Base-by-base conservation (phyloP, 352 stramenopile species). In the Phytophthora melonis region DNA sequence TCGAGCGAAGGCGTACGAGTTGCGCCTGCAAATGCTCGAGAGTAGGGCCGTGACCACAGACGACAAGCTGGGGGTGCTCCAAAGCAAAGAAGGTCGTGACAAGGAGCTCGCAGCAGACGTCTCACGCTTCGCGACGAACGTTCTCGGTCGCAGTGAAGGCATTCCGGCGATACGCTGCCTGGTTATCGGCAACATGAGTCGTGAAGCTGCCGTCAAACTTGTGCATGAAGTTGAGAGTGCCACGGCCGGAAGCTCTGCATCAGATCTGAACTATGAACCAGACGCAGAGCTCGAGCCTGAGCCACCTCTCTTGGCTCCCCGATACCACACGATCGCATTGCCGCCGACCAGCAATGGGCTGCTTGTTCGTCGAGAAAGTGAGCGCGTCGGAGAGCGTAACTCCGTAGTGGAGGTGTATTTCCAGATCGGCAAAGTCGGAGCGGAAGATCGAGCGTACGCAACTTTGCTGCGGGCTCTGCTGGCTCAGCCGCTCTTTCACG, bases 401-500 rank as follows among this genome's bases (percentile, higher is more conserved):
- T 93, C 84, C 56, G 79, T 91, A 11, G 86, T 96, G 10, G 89
- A 95, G 39, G 77, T 93, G 32, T 96, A 97, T 63, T 96, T 93
- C 76, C 91, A 97, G 69, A 79, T 97, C 11, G 89, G 89, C 25
- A 77, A 83, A 36, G 72, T 86, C 43, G 65, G 59, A 19, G 77
- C 81, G 23, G 63, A 78, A 58, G 76, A 90, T 56, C 77, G 80
- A 68, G 86, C 87, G 41, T 89, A 94, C 45, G 82, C 83, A 13
- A 70, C 93, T n/a, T 54, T 97, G 23, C 58, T 97, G 49, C 82
- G 94, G 27, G 73, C 91, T 58, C 61, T 97, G 32, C 91, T 97
- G 81, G 78, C 84, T 7, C 89, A 97, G 66, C 91, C 90, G 18
- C 79, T 97, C 10, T 97, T 95, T 69, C 72, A 97, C 63, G 68